These are phyloP conservation scores for Coemansia sp. DNA, from an alignment of 192 early-diverging fungal genomes.

Conservation along the genomic window DNA sequence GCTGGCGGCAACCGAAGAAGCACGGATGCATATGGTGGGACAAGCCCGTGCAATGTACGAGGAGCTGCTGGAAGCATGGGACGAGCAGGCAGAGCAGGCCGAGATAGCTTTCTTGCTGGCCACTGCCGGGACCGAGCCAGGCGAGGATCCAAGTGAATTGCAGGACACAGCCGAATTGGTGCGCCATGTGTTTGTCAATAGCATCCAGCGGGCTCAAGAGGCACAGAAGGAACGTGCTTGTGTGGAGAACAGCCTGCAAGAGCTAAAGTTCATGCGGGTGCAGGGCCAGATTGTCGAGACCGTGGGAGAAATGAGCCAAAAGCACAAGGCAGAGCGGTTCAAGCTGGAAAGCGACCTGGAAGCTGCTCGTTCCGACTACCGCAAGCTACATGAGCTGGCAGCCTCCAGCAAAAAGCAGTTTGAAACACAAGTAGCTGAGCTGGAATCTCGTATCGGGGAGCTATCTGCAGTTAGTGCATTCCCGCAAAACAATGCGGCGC, in stretches of 20 bases:
- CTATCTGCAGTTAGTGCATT: slow-evolving; percentile 3
- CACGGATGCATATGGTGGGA: slow-evolving; percentile 42
- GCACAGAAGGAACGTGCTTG: slow-evolving; percentile 9
- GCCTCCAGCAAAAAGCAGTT: slow-evolving; percentile 10
- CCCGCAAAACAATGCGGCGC: background rate
- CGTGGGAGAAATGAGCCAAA: slow-evolving; percentile 31
- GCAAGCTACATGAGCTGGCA: slow-evolving; percentile 27
- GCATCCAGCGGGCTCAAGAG: slow-evolving; percentile 19
- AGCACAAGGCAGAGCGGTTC: slow-evolving; percentile 27
- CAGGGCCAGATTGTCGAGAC: slow-evolving; percentile 49
- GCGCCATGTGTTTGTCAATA: slow-evolving; percentile 21
- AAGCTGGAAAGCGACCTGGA: slow-evolving; percentile 16
- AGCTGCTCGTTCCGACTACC: slow-evolving; percentile 20
- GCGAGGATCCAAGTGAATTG: slow-evolving; percentile 8
- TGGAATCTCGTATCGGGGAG: slow-evolving; percentile 12
- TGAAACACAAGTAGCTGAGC: slow-evolving; percentile 23
- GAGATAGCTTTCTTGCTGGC: slow-evolving; percentile 22
- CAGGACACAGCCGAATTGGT: slow-evolving; percentile 9
- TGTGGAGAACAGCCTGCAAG: slow-evolving; percentile 16
- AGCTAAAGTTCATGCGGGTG: slow-evolving; percentile 30
- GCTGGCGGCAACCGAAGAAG: slow-evolving; percentile 31
- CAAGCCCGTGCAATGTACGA: slow-evolving; percentile 34
- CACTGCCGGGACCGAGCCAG: background rate
- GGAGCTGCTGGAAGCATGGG: slow-evolving; percentile 39
- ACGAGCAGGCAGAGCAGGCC: slow-evolving; percentile 13